phyloP scores from a whole-genome alignment of 1,284 basidiomycete species.

The Peniophora sp. region DNA sequence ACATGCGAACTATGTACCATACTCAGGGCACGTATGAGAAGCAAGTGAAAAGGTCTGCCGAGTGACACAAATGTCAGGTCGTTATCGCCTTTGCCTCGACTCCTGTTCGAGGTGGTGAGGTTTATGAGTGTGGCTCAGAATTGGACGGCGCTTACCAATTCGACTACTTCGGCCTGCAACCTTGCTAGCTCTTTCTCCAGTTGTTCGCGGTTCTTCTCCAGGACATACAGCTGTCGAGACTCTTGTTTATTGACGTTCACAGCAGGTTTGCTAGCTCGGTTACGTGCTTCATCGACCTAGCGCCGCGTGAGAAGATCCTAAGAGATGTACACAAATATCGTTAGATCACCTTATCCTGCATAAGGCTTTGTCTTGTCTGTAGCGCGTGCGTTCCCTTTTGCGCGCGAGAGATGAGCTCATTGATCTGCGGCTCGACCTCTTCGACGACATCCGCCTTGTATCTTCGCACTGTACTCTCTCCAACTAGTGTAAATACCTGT shows the following conservation, averaged over 20 bases:
- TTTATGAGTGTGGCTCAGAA: background rate
- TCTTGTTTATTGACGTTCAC: constrained; percentile 59
- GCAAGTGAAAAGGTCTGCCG: too few species aligned
- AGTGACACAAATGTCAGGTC: too few species aligned
- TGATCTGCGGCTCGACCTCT: constrained; percentile 72
- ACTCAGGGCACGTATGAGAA: too few species aligned
- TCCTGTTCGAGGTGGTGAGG: constrained; percentile 5
- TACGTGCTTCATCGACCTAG: constrained; percentile 40
- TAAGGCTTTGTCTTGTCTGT: constrained; percentile 46
- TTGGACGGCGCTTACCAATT: constrained; percentile 32
- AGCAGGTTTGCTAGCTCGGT: constrained; percentile 32
- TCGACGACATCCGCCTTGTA: constrained; percentile 68
- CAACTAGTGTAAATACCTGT: constrained; percentile 64
- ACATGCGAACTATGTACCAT: too few species aligned
- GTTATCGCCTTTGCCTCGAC: constrained; percentile 9
- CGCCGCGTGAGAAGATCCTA: constrained; percentile 30
- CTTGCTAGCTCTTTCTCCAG: constrained; percentile 46
- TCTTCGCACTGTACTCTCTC: constrained; percentile 56
- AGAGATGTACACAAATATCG: background rate
- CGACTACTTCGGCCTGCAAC: constrained; percentile 52
- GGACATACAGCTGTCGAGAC: constrained; percentile 49
- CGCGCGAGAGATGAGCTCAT: constrained; percentile 61
- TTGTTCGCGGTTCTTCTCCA: constrained; percentile 54
- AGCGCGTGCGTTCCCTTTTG: constrained; percentile 56
- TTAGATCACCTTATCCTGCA: constrained; percentile 50